Evolutionary conservation across 805 yeast species (phyloP), one percentile per base, ranked within the genome.

Genomic region (Danielia reshetovae): DNA sequence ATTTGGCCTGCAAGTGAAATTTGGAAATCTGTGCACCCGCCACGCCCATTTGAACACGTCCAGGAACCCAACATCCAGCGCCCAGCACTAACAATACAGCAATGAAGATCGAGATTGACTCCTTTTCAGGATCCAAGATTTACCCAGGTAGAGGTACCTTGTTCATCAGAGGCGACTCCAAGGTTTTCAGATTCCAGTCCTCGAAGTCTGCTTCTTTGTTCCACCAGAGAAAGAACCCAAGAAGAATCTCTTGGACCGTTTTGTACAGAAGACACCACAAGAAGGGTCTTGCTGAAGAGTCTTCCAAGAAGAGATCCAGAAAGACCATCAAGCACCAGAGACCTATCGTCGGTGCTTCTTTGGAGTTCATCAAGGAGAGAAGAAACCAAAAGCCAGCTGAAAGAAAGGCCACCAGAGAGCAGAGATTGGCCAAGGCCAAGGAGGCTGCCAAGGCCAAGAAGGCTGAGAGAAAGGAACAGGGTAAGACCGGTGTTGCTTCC

Each of bases 61-160:
- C n/a, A n/a, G n/a, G n/a, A n/a, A n/a, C n/a, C n/a, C n/a, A n/a
- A n/a, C n/a, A n/a, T n/a, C 22, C 22, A 19, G 9, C 9, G 9
- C 9, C 22, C 22, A 19, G 9, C 22, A 65, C 70, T 65, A 65
- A 65, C 70, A 33, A 27, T 40, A 33, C 38, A 46, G 51, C 49
- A 76, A 93, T 93, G 98, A 93, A 93, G 95, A 86, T 93, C 75
- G 98, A 93, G 85, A 77, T 90, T 78, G 97, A 93, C 75, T 85
- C 97, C 68, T 93, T 93, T 80, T 90, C 98, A 63, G 98, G 98
- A 74, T 75, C 90, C 66, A 93, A 90, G 79, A 90, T 93, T 81
- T 93, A 90, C 95, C 98, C 98, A 79, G 99, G 98, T 77, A 87
- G 97, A 81, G 97, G 98, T 76, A 87, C 94, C 70, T 82, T 93